phyloP scores from a whole-genome alignment of 164 flowering plant genomes.

The Brasenia schreberi region DNA sequence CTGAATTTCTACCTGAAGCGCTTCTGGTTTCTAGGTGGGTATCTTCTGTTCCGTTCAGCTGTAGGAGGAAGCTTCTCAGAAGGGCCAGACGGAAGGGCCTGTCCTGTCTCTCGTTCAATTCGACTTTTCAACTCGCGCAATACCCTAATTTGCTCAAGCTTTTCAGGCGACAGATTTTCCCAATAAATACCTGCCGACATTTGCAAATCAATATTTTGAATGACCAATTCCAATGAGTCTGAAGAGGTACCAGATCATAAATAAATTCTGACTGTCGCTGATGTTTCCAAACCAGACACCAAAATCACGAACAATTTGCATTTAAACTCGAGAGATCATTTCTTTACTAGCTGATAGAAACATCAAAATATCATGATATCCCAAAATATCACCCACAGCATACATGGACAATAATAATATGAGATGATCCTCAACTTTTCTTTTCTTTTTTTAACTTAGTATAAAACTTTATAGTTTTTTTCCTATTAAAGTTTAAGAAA shows the following conservation, averaged over 20 bases:
- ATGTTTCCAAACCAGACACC: no score
- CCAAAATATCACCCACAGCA: no score
- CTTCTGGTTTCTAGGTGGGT: not conserved
- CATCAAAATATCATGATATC: no score
- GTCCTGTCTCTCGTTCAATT: constrained; percentile 62
- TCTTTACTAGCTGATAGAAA: no score
- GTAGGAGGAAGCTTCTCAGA: constrained; percentile 81
- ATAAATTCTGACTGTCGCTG: not conserved
- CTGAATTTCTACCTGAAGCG: not conserved
- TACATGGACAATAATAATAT: no score
- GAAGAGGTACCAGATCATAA: not conserved
- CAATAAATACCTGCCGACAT: constrained; percentile 60
- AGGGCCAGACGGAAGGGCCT: constrained; percentile 63
- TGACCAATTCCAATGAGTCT: not conserved
- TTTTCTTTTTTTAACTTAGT: no score
- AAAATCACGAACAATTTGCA: no score
- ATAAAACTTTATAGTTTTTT: no score
- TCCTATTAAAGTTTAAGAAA: no score
- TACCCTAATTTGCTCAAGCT: constrained; percentile 59
- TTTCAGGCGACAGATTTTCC: constrained; percentile 83
- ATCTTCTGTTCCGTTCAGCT: constrained; percentile 22
- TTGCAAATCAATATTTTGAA: not conserved
- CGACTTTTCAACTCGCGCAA: constrained; percentile 60
- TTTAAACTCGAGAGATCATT: no score
- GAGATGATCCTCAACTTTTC: no score